These are phyloP conservation scores for Mucor lusitanicus DNA, from an alignment of 371 early-diverging fungal species.

Conservation along the genomic window DNA sequence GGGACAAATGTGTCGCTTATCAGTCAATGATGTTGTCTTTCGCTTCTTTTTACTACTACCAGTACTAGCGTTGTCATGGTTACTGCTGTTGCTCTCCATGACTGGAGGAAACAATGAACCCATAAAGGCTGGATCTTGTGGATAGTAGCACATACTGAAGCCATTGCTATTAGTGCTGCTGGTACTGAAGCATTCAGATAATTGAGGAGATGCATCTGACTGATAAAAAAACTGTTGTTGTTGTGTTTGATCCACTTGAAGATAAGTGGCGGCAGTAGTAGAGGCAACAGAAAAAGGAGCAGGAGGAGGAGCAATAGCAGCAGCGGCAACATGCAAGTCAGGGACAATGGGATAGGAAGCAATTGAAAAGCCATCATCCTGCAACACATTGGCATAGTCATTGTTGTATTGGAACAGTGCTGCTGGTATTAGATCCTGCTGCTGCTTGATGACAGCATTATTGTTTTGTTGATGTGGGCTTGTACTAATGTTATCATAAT, in stretches of 20 bases:
- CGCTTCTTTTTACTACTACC: neutral
- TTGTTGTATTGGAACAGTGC: neutral
- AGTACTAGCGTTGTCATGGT: no score
- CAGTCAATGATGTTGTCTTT: constrained; percentile 1
- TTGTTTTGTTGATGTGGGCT: neutral
- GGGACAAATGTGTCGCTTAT: constrained; percentile 30
- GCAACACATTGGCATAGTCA: neutral
- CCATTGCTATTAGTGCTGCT: neutral
- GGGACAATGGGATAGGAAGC: neutral
- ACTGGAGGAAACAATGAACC: neutral
- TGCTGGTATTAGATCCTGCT: neutral
- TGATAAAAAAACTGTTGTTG: neutral
- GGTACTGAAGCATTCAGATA: neutral
- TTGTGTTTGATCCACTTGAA: neutral
- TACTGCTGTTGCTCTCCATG: neutral
- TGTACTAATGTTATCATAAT: neutral
- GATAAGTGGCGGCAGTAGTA: neutral
- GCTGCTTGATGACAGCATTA: neutral
- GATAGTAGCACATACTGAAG: neutral
- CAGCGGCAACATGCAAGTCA: neutral
- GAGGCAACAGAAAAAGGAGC: neutral
- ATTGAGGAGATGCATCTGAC: constrained; percentile 5
- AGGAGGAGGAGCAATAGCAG: neutral
- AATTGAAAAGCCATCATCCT: constrained; percentile 22
- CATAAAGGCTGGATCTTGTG: neutral